Evolutionary conservation across 2,329 filamentous ascomycete genomes (phyloP).

Genomic region (Xylariaceae sp.): DNA sequence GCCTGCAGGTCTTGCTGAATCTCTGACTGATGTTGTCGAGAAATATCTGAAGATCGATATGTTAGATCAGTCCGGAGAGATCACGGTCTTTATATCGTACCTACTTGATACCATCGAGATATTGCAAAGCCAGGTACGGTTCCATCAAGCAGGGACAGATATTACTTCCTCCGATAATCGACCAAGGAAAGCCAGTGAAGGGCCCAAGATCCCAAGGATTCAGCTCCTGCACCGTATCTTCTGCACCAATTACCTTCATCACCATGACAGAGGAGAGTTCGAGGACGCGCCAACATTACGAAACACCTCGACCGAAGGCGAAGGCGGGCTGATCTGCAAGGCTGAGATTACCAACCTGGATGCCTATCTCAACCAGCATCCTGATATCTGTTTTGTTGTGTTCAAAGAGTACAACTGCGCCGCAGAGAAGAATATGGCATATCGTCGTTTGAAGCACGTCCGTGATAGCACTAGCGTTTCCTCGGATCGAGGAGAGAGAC

Average conservation of each 20-base stretch:
- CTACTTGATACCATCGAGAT: slow-evolving; percentile 1
- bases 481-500: not conserved
- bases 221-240: slow-evolving; percentile 1
- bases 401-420: slow-evolving; percentile 2
- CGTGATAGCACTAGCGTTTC: not conserved
- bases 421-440: not conserved
- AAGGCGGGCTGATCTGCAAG: not conserved
- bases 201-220: not conserved
- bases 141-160: not conserved
- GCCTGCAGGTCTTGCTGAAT: not conserved
- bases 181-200: not conserved
- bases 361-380: not conserved
- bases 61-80: not conserved
- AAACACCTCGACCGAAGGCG: not conserved
- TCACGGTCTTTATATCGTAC: not conserved
- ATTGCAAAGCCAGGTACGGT: not conserved
- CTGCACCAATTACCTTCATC: not conserved
- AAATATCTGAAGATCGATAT: slow-evolving; percentile 1
- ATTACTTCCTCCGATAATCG: not conserved
- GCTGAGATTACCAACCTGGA: not conserved
- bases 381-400: slow-evolving; percentile 3
- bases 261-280: not conserved
- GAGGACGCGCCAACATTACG: not conserved
- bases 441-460: too few species aligned
- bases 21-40: not conserved